A percentile compares a stretch with the other conserved stretches of the same genome.
Conservation (phyloP, 75 land plant species). For the Sequoiadendron giganteum region DNA sequence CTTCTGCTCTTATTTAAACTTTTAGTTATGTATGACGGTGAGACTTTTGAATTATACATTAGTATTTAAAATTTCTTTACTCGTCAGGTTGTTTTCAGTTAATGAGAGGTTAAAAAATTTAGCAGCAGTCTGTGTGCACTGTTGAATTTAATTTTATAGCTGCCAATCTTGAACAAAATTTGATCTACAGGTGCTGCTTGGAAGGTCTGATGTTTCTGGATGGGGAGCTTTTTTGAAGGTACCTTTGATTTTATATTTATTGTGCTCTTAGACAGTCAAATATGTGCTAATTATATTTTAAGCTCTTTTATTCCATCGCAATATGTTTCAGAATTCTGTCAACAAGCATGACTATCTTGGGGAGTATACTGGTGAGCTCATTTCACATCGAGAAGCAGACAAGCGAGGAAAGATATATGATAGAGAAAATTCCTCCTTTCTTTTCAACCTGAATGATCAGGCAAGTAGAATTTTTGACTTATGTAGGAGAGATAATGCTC, state of each 20-base stretch:
- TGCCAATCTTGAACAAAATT: background rate
- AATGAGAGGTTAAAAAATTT: background rate
- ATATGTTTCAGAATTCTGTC: slow-evolving; percentile 75
- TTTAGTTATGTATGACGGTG: background rate
- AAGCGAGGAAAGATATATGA: slow-evolving; percentile 99
- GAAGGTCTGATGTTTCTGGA: slow-evolving; percentile 96
- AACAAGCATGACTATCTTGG: slow-evolving; percentile 94
- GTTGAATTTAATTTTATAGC: background rate
- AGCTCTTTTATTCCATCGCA: background rate
- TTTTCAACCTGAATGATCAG: slow-evolving; percentile 98
- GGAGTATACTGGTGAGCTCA: slow-evolving; percentile 97
- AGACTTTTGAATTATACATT: background rate
- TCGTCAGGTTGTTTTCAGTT: background rate
- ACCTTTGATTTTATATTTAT: background rate
- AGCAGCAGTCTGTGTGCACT: background rate
- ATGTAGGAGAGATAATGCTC: background rate
- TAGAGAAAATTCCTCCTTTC: slow-evolving; percentile 94
- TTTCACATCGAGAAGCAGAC: slow-evolving; percentile 97
- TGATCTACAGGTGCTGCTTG: slow-evolving; percentile 79
- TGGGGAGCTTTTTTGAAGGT: slow-evolving; percentile 99
- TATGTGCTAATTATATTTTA: background rate
- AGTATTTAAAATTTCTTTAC: background rate
- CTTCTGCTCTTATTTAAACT: background rate
- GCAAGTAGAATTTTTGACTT: slow-evolving; percentile 23
- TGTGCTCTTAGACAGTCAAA: background rate